phyloP scores from a whole-genome alignment of 768 basidiomycete genomes.

The Hysterangium stoloniferum region DNA sequence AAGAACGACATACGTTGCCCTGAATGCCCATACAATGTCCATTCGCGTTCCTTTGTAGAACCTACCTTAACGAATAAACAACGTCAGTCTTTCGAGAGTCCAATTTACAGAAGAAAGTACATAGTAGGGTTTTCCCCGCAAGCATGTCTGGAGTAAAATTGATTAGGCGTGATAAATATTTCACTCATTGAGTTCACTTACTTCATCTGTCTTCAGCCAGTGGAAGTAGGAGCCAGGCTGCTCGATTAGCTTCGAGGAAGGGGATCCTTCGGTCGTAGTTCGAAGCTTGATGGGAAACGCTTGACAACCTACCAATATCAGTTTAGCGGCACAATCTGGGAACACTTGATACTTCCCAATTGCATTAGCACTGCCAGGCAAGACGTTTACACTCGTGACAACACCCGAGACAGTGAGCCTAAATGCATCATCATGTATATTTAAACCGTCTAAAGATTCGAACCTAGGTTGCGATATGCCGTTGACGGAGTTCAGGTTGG shows the following conservation, averaged over 20 bases:
- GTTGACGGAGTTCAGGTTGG: conserved; percentile 49
- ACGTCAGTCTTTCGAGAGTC: conserved; percentile 53
- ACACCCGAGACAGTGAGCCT: conserved; percentile 67
- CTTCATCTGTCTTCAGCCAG: conserved; percentile 77
- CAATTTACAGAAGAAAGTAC: conserved; percentile 33
- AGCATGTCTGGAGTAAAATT: conserved; percentile 19
- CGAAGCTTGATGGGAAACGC: conserved; percentile 76
- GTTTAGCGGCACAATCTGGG: conserved; percentile 31
- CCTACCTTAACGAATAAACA: conserved; percentile 23
- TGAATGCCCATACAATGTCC: conserved; percentile 64
- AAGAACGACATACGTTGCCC: conserved; percentile 41
- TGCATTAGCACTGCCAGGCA: conserved; percentile 66
- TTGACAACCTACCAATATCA: conserved; percentile 53
- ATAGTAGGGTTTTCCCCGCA: conserved; percentile 22
- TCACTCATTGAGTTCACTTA: conserved; percentile 26
- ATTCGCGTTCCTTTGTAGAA: conserved; percentile 37
- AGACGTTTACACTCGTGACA: conserved; percentile 65
- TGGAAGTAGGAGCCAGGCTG: conserved; percentile 44
- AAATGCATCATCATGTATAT: conserved; percentile 74
- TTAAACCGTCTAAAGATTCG: conserved; percentile 68
- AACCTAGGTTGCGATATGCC: conserved; percentile 32
- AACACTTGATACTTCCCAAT: conserved; percentile 35
- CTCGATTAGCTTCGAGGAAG: conserved; percentile 70
- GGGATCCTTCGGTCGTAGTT: conserved; percentile 58
- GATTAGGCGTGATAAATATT: background rate